A percentile compares a stretch with the other conserved stretches of the same genome.
Evolutionary conservation across 805 yeast species (phyloP).

Genomic region (Ogataea glucozyma): DNA sequence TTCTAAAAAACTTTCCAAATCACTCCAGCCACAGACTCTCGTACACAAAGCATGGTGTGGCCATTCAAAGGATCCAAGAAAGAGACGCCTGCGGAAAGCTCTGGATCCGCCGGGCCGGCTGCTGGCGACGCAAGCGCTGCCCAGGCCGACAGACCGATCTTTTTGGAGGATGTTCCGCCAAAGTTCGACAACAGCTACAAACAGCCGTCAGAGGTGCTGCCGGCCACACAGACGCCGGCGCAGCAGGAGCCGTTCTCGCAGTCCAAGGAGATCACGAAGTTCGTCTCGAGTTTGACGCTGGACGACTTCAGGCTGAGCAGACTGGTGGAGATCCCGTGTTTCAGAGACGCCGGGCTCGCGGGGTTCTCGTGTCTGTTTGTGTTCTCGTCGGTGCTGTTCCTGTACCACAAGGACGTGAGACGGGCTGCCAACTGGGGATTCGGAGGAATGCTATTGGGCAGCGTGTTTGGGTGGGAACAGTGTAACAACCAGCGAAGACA

Average conservation of each 20-base stretch:
- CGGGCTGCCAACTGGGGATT: slow-evolving; percentile 80
- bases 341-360: slow-evolving; percentile 74
- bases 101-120: slow-evolving; percentile 6
- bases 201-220: slow-evolving; percentile 16
- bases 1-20: neutral
- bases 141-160: slow-evolving; percentile 30
- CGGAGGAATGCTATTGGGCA: slow-evolving; percentile 77
- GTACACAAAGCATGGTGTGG: slow-evolving; percentile 22
- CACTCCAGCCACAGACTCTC: neutral
- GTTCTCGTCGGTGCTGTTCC: slow-evolving; percentile 62
- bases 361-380: slow-evolving; percentile 76
- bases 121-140: too few species aligned
- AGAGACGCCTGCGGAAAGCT: slow-evolving; percentile 7
- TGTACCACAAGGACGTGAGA: slow-evolving; percentile 61
- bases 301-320: slow-evolving; percentile 55
- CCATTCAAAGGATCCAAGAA: slow-evolving; percentile 18
- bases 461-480: slow-evolving; percentile 89
- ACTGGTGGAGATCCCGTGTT: slow-evolving; percentile 67
- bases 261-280: slow-evolving; percentile 24
- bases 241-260: slow-evolving; percentile 17
- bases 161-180: slow-evolving; percentile 54
- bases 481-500: slow-evolving; percentile 73
- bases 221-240: slow-evolving; percentile 23
- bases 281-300: slow-evolving; percentile 37
- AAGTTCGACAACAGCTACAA: slow-evolving; percentile 35